phyloP scores from a whole-genome alignment of 306 rosid species.

The Crotalaria pallida region DNA sequence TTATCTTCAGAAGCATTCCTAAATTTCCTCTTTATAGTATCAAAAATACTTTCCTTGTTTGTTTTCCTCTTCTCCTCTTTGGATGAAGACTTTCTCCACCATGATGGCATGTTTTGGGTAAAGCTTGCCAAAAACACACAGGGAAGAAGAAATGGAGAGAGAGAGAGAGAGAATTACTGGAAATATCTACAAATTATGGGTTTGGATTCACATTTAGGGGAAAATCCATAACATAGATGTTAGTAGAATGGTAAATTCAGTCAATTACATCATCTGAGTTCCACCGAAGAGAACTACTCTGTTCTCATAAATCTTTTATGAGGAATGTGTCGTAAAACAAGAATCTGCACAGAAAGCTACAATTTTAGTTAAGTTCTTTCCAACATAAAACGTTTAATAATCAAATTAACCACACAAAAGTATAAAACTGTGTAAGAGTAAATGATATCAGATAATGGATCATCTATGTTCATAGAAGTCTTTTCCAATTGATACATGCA shows the following conservation, averaged over 20 bases:
- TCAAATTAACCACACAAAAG: neutral
- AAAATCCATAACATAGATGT: neutral
- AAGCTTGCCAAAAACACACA: slow-evolving; percentile 13
- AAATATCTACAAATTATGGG: slow-evolving; percentile 6
- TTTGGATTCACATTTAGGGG: slow-evolving; percentile 19
- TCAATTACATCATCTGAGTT: too few species aligned
- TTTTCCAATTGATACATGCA: neutral
- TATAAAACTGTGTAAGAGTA: neutral
- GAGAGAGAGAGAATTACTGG: neutral
- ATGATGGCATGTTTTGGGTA: slow-evolving; percentile 51
- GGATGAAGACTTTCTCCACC: slow-evolving; percentile 91
- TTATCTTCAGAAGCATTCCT: slow-evolving; percentile 57
- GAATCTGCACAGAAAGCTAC: slow-evolving; percentile 39
- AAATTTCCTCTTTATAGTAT: slow-evolving; percentile 59
- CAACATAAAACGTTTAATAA: slow-evolving; percentile 14
- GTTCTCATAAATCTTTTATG: slow-evolving; percentile 12
- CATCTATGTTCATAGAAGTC: neutral
- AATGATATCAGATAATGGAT: neutral
- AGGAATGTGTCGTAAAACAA: slow-evolving; percentile 2
- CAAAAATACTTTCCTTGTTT: slow-evolving; percentile 62
- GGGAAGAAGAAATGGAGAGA: too few species aligned
- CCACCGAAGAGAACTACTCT: neutral
- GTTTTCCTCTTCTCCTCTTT: slow-evolving; percentile 68
- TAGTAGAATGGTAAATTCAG: too few species aligned
- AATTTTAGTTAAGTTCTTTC: slow-evolving; percentile 26